Evolutionary conservation across 2,329 filamentous ascomycete genomes (phyloP), one percentile per base, ranked within the genome.

Genomic region (Hymenoscyphus fraxineus): DNA sequence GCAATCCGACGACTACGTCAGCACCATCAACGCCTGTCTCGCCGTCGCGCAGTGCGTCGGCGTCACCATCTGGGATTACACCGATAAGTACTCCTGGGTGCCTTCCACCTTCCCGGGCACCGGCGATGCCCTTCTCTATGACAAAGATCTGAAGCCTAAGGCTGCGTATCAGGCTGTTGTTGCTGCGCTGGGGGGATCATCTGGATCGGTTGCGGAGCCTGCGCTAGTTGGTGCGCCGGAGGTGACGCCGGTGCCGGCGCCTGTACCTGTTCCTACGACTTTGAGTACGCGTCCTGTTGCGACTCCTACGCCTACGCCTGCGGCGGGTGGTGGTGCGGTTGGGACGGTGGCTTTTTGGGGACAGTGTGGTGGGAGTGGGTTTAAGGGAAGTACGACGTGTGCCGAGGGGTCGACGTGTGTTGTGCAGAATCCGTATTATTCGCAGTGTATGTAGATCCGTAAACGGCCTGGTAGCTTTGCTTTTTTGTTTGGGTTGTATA

Each of bases 1-100:
- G 32, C 85, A 88, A 75, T 80, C 79, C 0, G 70, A 71, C 19
- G 81, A 83, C 57, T 87, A 85, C 66, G 78, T 62, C 38, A 73
- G 68, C 38, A 68, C 68, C 1, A 70, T 74, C 7, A 58, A 41
- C 3, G 71, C 73, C 0, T 75, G 73, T 47, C 58, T 74, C 7
- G 64, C 58, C 2, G 66, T 65, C 1, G 51, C 61, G 12, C 60
- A 57, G 6, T 75, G 73, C 61, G 71, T 75, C 4, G 73, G 73
- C 7, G 58, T 73, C n/a, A 74, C 73, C 1, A 39, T 74, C 16
- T 75, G 72, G 73, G 73, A 74, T 64, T 71, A 65, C 65, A 69
- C 71, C 0, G 73, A 75, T 51, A 71, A 70, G 31, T 76, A 76
- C 63, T 76, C 73, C 1, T 81, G 79, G 80, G 73, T 81, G 13